Conservation (phyloP, 192 early-diverging fungal genomes). For the Coemansia sp. region DNA sequence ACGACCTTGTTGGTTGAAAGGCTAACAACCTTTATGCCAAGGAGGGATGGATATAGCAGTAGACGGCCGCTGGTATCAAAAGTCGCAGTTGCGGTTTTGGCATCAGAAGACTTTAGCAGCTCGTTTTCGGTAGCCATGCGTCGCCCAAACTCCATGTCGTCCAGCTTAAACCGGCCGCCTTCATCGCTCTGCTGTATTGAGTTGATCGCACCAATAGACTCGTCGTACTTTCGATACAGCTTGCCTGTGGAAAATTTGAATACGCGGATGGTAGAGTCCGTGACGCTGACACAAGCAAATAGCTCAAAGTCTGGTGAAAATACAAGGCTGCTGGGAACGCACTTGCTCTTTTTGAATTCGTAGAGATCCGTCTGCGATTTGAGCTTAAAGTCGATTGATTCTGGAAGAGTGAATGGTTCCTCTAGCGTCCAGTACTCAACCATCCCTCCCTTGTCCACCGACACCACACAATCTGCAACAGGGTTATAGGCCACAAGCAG, state of each 20-base stretch:
- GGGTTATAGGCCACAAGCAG: slow-evolving; percentile 82
- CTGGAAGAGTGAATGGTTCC: slow-evolving; percentile 62
- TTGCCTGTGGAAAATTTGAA: slow-evolving; percentile 85
- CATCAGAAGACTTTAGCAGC: slow-evolving; percentile 72
- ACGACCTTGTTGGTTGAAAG: slow-evolving; percentile 81
- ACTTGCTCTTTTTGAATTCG: slow-evolving; percentile 89
- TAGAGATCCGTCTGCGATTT: slow-evolving; percentile 97
- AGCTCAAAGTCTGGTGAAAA: slow-evolving; percentile 79
- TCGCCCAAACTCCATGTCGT: slow-evolving; percentile 98
- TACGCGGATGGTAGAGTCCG: slow-evolving; percentile 81
- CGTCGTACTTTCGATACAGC: slow-evolving; percentile 87
- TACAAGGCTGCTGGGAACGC: slow-evolving; percentile 71
- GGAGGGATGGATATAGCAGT: slow-evolving; percentile 86
- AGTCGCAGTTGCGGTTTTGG: slow-evolving; percentile 68
- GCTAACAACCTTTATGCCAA: slow-evolving; percentile 95
- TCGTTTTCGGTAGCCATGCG: slow-evolving; percentile 86
- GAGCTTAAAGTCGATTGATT: slow-evolving; percentile 68
- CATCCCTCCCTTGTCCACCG: slow-evolving; percentile 84
- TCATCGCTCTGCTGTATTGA: slow-evolving; percentile 33
- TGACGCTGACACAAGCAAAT: slow-evolving; percentile 86
- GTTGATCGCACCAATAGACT: slow-evolving; percentile 72
- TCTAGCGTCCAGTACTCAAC: slow-evolving; percentile 92
- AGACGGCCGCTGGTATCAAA: slow-evolving; percentile 92
- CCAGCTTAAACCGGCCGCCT: slow-evolving; percentile 72
- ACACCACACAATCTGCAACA: slow-evolving; percentile 71